Evolutionary conservation across 2,329 filamentous ascomycete species (phyloP), one percentile per base, ranked within the genome.

Genomic region (Penicillium sp.): DNA sequence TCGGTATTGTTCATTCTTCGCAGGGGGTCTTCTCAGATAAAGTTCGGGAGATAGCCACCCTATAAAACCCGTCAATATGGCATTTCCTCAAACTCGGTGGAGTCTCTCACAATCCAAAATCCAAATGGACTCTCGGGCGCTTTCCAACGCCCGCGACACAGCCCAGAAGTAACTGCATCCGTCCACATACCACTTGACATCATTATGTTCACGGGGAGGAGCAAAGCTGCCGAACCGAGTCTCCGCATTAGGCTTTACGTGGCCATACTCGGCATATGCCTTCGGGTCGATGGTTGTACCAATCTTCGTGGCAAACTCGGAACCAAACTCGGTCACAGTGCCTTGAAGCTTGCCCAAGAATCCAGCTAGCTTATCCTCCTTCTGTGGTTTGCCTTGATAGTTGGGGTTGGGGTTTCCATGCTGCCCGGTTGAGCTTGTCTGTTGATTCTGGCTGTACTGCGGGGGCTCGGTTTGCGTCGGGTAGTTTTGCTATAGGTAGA

Each of bases 11-110:
- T 95, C 87, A 73, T 95, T 92, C 68, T 84, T 82, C 18, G 89
- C 84, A 8, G 91, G 91, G 2, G 92, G 92, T 22, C 92, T 84
- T 61, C 92, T 85, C 32, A 97, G 81, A 69, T 94, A 95, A 18
- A 96, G 79, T 74, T 96, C 91, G 0, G 92, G 91, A 51, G 87
- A 92, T 60, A 96, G 74, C 91, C 92, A 96, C 91, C 81, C 75
- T 77, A 18, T 13, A 21, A 21, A 6, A 16, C 29, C 21, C 9
- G 47, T 65, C 46, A 65, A 56, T 42, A 18, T 24, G 32, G 38
- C 32, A 48, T 40, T n/a, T 13, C 36, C n/a, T 16, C 49, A n/a
- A 32, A 18, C 13, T 9, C 13, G 10, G 5, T 38, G 9, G 22
- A 32, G 55, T 14, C 8, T 62, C 73, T 60, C 61, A 77, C 88